Percentiles rank a stretch among this genome's conserved stretches.
phyloP scores from a whole-genome alignment of 2,329 filamentous ascomycete species.

The Cercospora citrullina region DNA sequence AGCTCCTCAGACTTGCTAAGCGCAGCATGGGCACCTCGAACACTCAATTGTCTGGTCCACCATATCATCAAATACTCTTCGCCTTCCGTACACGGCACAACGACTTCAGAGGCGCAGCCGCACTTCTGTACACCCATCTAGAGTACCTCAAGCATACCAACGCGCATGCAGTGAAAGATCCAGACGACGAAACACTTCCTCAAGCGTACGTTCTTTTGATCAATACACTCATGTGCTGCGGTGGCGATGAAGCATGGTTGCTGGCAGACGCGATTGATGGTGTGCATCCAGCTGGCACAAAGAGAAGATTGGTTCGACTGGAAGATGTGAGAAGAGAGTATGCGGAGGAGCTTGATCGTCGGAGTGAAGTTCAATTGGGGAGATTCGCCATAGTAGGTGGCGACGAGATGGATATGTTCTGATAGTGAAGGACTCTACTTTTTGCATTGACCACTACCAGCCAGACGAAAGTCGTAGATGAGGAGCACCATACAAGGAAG shows the following conservation, averaged over 20 bases:
- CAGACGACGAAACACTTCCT: conserved; percentile 58
- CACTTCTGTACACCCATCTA: conserved; percentile 57
- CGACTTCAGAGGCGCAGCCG: conserved; percentile 78
- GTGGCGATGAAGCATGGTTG: conserved; percentile 81
- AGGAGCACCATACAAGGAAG: not conserved
- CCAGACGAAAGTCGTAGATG: not conserved
- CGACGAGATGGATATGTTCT: conserved; percentile 38
- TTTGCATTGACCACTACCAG: not conserved
- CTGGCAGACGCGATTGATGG: conserved; percentile 53
- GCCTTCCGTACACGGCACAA: conserved; percentile 81
- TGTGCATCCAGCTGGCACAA: conserved; percentile 44
- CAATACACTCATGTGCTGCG: conserved; percentile 86
- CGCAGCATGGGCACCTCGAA: conserved; percentile 60
- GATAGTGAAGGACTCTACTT: not conserved
- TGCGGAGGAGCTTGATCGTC: conserved; percentile 82
- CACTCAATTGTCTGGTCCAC: conserved; percentile 47
- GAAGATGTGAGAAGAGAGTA: conserved; percentile 87
- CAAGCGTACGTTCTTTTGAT: conserved; percentile 87
- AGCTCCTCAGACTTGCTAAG: conserved; percentile 70
- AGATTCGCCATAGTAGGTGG: conserved; percentile 71
- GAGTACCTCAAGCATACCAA: conserved; percentile 47
- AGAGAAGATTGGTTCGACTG: conserved; percentile 78
- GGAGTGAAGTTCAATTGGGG: conserved; percentile 83
- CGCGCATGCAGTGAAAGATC: conserved; percentile 32
- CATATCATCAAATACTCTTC: conserved; percentile 87